Conservation (phyloP, 768 basidiomycete genomes). For the Russula virescens region DNA sequence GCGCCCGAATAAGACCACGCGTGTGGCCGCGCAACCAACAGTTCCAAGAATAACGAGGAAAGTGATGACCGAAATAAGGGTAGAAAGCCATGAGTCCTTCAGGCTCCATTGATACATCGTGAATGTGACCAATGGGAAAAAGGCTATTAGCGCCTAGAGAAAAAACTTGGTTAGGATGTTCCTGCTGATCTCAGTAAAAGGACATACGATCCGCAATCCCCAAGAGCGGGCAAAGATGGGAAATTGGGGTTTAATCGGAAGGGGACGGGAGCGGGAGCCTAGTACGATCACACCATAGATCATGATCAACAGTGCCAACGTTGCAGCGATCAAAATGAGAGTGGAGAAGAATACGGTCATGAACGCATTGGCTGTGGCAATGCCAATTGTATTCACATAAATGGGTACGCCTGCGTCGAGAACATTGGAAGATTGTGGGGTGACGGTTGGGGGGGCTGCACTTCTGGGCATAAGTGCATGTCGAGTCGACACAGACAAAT, state of each 20-base stretch:
- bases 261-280: conserved; percentile 21
- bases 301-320: conserved; percentile 45
- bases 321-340: conserved; percentile 62
- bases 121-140: conserved; percentile 70
- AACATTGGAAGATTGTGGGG: conserved; percentile 54
- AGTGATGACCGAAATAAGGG: conserved; percentile 68
- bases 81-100: conserved; percentile 80
- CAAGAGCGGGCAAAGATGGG: conserved; percentile 49
- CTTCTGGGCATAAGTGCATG: not conserved
- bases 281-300: conserved; percentile 41
- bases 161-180: conserved; percentile 26
- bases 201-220: conserved; percentile 60
- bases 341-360: conserved; percentile 78
- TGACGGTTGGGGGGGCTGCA: conserved; percentile 41
- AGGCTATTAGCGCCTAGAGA: conserved; percentile 47
- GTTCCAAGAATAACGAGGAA: conserved; percentile 47
- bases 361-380: conserved; percentile 84
- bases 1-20: conserved; percentile 45
- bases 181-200: conserved; percentile 3
- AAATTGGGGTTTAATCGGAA: conserved; percentile 33
- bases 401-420: conserved; percentile 79
- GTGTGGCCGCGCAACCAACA: conserved; percentile 45
- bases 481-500: conserved; percentile 17
- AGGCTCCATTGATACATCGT: conserved; percentile 89
- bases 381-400: conserved; percentile 68